These are phyloP conservation scores for Noccaea bulbosa DNA, from an alignment of 345 rosid species.

Conservation along the genomic window DNA sequence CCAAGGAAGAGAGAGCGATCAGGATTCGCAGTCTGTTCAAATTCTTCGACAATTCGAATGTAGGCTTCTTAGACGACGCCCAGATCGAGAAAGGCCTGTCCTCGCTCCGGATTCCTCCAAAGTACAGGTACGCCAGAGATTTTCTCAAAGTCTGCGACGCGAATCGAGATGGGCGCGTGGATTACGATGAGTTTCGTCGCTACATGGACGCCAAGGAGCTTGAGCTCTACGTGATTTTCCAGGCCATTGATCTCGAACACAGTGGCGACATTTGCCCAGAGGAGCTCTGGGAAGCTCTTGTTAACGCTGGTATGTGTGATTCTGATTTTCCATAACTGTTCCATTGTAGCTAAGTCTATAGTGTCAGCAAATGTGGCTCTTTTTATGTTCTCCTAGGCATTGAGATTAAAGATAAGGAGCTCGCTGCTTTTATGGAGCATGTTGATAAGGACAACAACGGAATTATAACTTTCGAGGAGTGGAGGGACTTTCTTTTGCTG, in stretches of 20 bases:
- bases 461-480: constrained; percentile 92
- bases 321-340: constrained; percentile 29
- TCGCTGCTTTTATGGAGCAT: constrained; percentile 89
- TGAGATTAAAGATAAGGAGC: constrained; percentile 87
- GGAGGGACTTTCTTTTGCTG: constrained; percentile 96
- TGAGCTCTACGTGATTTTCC: constrained; percentile 67
- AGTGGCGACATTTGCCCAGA: constrained; percentile 86
- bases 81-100: constrained; percentile 90
- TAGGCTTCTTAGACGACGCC: constrained; percentile 69
- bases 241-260: constrained; percentile 75
- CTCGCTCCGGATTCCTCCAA: constrained; percentile 72
- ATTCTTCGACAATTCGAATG: constrained; percentile 67
- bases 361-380: not conserved
- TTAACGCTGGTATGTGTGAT: constrained; percentile 67
- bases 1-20: constrained; percentile 78
- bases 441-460: constrained; percentile 98
- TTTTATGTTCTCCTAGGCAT: constrained; percentile 60
- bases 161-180: constrained; percentile 85
- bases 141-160: constrained; percentile 77
- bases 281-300: constrained; percentile 86
- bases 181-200: constrained; percentile 79
- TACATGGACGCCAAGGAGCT: constrained; percentile 91
- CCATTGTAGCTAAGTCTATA: not conserved
- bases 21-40: constrained; percentile 69
- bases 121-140: constrained; percentile 81